A percentile compares a stretch with the other conserved stretches of the same genome.
Conservation (phyloP, 2,329 filamentous ascomycete genomes). For the Sarocladium strictum region DNA sequence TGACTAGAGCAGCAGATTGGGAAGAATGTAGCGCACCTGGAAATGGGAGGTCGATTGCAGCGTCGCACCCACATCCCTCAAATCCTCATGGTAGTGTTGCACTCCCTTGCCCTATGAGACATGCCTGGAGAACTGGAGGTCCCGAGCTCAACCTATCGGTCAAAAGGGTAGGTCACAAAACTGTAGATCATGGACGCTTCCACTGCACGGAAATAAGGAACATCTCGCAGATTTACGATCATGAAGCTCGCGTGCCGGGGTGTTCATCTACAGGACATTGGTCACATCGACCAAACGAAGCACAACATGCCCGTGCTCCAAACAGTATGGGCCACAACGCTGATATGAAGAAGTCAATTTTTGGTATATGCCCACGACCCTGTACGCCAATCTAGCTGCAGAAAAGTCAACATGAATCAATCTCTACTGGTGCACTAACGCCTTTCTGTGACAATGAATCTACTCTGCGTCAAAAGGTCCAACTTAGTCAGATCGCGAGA, state of each 20-base stretch:
- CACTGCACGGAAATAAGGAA: background rate
- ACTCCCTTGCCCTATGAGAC: background rate
- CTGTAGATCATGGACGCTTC: background rate
- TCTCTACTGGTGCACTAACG: background rate
- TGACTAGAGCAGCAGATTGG: background rate
- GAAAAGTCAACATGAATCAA: background rate
- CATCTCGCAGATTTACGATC: no score
- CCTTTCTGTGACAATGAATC: background rate
- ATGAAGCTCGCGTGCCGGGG: no score
- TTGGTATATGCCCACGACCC: background rate
- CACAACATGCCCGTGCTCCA: no score
- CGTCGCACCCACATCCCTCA: background rate
- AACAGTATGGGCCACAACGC: no score
- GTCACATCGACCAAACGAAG: no score
- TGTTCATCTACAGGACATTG: no score
- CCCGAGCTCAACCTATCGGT: background rate
- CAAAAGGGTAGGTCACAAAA: background rate
- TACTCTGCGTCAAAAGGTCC: background rate
- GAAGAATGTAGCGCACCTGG: background rate
- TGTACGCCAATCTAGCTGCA: background rate
- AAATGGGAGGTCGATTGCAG: conserved; percentile 5
- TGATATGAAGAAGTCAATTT: no score
- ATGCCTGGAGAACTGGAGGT: background rate
- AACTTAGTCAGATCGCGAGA: conserved; percentile 24
- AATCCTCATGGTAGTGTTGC: conserved; percentile 1